phyloP scores from a whole-genome alignment of 768 basidiomycete genomes.

The Lactarius psammicola region DNA sequence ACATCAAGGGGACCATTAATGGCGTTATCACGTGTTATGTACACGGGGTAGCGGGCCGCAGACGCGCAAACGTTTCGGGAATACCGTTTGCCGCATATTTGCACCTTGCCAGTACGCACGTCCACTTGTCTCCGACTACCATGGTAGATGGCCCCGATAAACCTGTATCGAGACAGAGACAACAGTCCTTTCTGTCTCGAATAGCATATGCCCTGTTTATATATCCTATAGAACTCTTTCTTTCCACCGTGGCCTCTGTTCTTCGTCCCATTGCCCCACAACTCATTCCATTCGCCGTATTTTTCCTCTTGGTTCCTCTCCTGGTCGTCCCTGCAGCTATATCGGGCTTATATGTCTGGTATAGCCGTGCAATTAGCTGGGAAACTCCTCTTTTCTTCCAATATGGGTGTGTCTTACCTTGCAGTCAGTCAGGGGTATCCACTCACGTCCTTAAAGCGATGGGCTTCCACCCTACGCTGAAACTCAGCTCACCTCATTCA shows the following conservation, averaged over 20 bases:
- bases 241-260: conserved; percentile 31
- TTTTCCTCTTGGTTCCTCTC: conserved; percentile 59
- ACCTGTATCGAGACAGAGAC: conserved; percentile 10
- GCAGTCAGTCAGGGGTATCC: not conserved
- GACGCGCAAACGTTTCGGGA: not conserved
- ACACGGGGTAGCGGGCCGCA: not conserved
- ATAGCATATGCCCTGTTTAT: conserved; percentile 9
- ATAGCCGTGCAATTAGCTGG: conserved; percentile 68
- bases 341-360: conserved; percentile 77
- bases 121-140: not conserved
- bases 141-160: conserved; percentile 24
- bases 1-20: not conserved
- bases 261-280: conserved; percentile 56
- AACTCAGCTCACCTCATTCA: conserved; percentile 48
- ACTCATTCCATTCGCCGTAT: conserved; percentile 65
- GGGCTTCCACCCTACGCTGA: conserved; percentile 63
- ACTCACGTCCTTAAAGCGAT: conserved; percentile 46
- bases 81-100: not conserved
- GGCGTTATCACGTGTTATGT: conserved; percentile 10
- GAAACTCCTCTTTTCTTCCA: conserved; percentile 65
- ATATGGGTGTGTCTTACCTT: conserved; percentile 62
- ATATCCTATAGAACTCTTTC: conserved; percentile 32
- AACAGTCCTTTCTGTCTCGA: conserved; percentile 11
- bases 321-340: conserved; percentile 57
- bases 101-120: not conserved